These are phyloP conservation scores for Solanum hybrid DNA, from an alignment of 305 asterid genomes.

Conservation along the genomic window DNA sequence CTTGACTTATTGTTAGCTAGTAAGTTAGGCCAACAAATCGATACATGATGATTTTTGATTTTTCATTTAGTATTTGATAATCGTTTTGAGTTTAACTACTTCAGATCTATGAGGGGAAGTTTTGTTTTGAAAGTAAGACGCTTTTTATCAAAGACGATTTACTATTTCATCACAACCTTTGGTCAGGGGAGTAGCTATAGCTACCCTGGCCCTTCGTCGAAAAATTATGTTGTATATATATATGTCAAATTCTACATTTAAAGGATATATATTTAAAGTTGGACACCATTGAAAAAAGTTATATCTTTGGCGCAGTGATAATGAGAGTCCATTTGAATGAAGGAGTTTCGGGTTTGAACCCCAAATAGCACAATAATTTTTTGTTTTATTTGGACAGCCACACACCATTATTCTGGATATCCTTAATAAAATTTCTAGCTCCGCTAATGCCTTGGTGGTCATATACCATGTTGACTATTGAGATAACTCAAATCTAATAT, in stretches of 20 bases:
- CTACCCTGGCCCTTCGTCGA: too few relatives aligned
- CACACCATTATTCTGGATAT: too few relatives aligned
- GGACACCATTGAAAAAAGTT: too few relatives aligned
- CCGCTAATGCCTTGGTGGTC: not conserved
- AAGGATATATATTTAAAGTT: too few relatives aligned
- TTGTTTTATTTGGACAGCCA: too few relatives aligned
- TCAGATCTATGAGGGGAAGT: fast-evolving
- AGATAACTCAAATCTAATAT: not conserved
- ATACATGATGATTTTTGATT: not conserved
- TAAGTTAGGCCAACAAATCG: not conserved
- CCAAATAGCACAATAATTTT: too few relatives aligned
- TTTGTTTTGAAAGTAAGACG: fast-evolving
- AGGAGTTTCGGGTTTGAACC: too few relatives aligned
- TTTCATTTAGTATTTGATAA: not conserved
- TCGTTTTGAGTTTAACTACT: not conserved
- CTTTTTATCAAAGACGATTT: fast-evolving
- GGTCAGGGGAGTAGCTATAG: not conserved
- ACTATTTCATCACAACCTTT: not conserved
- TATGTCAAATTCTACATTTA: too few relatives aligned
- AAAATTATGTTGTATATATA: too few relatives aligned
- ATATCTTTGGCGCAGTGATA: too few relatives aligned
- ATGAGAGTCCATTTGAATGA: too few relatives aligned
- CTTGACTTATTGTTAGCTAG: not conserved
- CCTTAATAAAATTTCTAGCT: too few relatives aligned
- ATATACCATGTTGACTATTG: not conserved